These are phyloP conservation scores for Paramecium primaurelia DNA, from an alignment of 73 alveolate species.

Conservation along the genomic window DNA sequence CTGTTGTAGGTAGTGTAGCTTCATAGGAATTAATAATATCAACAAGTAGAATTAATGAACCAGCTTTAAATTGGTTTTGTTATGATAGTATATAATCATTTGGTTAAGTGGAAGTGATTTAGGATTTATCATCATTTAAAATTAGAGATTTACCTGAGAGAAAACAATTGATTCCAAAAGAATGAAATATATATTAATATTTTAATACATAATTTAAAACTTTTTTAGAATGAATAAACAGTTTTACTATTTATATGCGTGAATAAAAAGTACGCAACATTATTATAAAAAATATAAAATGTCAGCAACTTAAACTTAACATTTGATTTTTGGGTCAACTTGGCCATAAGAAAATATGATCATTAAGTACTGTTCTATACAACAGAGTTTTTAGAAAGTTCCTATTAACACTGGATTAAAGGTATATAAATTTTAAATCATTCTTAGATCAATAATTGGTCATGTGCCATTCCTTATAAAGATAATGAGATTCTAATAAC, in stretches of 20 bases:
- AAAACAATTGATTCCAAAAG: not conserved
- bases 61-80: constrained; percentile 52
- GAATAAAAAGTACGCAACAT: not conserved
- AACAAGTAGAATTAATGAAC: constrained; percentile 33
- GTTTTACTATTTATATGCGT: not conserved
- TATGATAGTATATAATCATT: constrained; percentile 31
- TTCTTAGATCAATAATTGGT: constrained; percentile 35
- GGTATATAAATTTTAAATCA: not conserved
- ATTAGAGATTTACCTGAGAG: constrained; percentile 41
- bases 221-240: not conserved
- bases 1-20: constrained; percentile 57
- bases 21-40: constrained; percentile 36
- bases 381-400: not conserved
- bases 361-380: not conserved
- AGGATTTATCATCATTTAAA: not conserved
- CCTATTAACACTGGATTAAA: not conserved
- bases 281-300: not conserved
- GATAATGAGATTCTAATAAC: not conserved
- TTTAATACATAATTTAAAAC: not conserved
- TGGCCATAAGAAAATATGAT: not conserved
- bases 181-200: not conserved
- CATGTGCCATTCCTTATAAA: not conserved
- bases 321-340: not conserved
- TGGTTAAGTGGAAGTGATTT: constrained; percentile 40
- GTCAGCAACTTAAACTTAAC: constrained; percentile 33